Evolutionary conservation across 2,329 filamentous ascomycete species (phyloP), one percentile per base, ranked within the genome.

Genomic region (Blastomyces parvus): DNA sequence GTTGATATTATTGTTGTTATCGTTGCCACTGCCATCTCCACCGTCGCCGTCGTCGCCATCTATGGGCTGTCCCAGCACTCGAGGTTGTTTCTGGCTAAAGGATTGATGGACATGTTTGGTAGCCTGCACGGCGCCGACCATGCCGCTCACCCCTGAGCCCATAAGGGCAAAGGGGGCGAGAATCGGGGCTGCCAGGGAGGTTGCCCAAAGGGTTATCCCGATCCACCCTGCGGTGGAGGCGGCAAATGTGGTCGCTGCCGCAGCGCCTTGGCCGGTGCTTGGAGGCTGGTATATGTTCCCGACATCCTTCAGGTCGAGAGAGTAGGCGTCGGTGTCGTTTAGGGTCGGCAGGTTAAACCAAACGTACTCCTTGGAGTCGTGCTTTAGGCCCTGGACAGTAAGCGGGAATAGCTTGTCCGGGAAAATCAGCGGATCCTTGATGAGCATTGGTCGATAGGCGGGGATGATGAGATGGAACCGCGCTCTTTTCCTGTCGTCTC

Each of bases 381-480:
- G 50, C 17, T 53, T 53, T 2, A 53, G 50, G 1, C 50, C 50
- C 50, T 53, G 50, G 50, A 53, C 25, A 0, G 50, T 53, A 30
- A 53, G 50, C 17, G 50, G 50, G 27, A 53, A 53, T 53, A 53
- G 50, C 27, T 30, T 53, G 50, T 53, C 25, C 11, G 50, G 50
- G 50, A 53, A 53, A 19, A 53, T 53, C 50, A 53, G 5, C 13
- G 50, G 50, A 8, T 53, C 50, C 30, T 53, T 53, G 50, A 53
- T 53, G 25, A 53, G 27, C 50, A 53, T 53, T 9, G 50, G 50
- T 27, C 50, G 50, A 53, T 53, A 53, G 4, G 50, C 50, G 50
- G 50, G 50, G 27, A 53, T 53, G 50, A 53, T 53, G 17, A 53
- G 50, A 17, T 53, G 50, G 50, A 53, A 53, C 17, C 50, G 50